These are phyloP conservation scores for Eucalyptus polybractea DNA, from an alignment of 345 rosid genomes.

Conservation along the genomic window DNA sequence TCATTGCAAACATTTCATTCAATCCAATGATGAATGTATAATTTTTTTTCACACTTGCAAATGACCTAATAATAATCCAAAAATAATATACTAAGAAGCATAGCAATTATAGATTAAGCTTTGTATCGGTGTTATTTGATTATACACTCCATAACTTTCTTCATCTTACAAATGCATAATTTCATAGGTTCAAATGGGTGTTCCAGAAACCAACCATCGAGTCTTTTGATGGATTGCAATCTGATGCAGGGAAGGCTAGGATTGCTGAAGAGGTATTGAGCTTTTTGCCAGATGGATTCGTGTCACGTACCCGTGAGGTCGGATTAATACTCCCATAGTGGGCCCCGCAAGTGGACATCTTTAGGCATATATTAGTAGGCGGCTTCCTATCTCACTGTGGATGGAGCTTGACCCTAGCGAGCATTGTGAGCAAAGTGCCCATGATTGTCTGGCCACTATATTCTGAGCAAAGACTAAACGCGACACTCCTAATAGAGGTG, in stretches of 20 bases:
- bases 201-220: neutral
- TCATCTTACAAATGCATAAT: neutral
- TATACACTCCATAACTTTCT: neutral
- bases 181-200: neutral
- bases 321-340: slow-evolving; percentile 36
- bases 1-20: neutral
- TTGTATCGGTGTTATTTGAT: neutral
- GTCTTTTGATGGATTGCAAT: neutral
- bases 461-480: slow-evolving; percentile 40
- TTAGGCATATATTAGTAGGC: slow-evolving; percentile 42
- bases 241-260: neutral
- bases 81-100: slow-evolving; percentile 7
- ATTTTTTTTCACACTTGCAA: slow-evolving; percentile 3
- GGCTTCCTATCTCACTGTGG: slow-evolving; percentile 64
- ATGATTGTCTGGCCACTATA: slow-evolving; percentile 47
- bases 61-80: neutral
- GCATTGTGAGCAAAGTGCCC: slow-evolving; percentile 31
- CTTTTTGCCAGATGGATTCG: slow-evolving; percentile 47
- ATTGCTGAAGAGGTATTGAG: neutral
- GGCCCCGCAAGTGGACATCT: slow-evolving; percentile 50
- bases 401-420: slow-evolving; percentile 65
- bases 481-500: slow-evolving; percentile 29
- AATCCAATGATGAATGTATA: neutral
- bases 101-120: neutral
- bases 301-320: slow-evolving; percentile 3